Conservation (phyloP, 768 basidiomycete genomes). For the Boletus sensibilis region DNA sequence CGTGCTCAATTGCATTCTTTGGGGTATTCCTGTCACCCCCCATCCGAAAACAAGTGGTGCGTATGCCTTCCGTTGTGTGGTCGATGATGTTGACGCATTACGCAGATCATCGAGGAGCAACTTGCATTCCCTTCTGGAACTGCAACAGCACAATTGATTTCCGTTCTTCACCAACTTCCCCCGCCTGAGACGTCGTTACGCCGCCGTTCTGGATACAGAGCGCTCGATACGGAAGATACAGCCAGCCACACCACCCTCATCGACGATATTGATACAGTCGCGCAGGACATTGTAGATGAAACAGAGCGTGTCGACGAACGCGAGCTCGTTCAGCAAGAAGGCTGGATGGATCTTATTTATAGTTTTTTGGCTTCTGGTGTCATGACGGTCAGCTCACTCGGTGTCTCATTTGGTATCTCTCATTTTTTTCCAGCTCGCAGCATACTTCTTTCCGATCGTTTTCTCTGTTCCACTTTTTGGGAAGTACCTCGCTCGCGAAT, state of each 20-base stretch:
- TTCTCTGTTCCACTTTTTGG: constrained; percentile 89
- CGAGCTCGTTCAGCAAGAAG: constrained; percentile 57
- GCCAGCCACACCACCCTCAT: constrained; percentile 14
- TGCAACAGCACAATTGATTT: constrained; percentile 92
- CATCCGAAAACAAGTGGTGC: constrained; percentile 88
- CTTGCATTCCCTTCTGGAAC: constrained; percentile 94
- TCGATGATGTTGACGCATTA: constrained; percentile 3
- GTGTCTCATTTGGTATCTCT: background rate
- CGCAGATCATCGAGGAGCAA: constrained; percentile 89
- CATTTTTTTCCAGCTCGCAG: constrained; percentile 55
- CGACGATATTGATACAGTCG: constrained; percentile 2
- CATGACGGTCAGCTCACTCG: constrained; percentile 62
- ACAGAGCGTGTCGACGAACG: constrained; percentile 35
- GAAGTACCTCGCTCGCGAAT: constrained; percentile 74
- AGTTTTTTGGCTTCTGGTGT: constrained; percentile 75
- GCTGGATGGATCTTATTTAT: constrained; percentile 75
- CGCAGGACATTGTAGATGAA: constrained; percentile 28
- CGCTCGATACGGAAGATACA: constrained; percentile 33
- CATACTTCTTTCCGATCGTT: constrained; percentile 87
- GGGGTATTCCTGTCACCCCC: constrained; percentile 98
- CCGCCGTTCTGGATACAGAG: constrained; percentile 56
- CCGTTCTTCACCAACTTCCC: constrained; percentile 79
- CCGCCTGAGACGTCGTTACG: constrained; percentile 60
- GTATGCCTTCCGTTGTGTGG: constrained; percentile 26
- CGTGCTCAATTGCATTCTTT: constrained; percentile 89